Percentiles rank a stretch among this genome's conserved stretches.
Conservation (phyloP, 2,329 filamentous ascomycete species). For the Stenocarpella maydis region DNA sequence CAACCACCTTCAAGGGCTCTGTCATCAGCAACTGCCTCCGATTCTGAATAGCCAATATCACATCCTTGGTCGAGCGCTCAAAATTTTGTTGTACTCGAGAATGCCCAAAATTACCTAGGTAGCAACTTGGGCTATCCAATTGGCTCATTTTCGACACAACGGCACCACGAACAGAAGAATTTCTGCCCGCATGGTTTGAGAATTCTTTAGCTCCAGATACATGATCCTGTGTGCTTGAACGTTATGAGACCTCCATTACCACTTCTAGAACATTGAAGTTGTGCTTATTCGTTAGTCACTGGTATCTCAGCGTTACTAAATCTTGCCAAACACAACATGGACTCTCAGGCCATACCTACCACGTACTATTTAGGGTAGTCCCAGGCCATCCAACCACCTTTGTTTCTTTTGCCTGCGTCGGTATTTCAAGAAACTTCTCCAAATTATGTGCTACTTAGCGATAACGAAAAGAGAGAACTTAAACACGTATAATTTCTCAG, state of each 20-base stretch:
- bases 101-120: background rate
- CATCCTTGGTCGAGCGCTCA: conserved; percentile 7
- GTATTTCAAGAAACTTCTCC: too few species aligned
- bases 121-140: conserved; percentile 1
- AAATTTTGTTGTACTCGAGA: background rate
- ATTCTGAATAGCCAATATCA: conserved; percentile 1
- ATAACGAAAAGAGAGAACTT: too few species aligned
- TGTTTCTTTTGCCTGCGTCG: too few species aligned
- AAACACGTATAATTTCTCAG: too few species aligned
- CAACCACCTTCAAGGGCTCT: background rate
- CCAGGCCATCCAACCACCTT: too few species aligned
- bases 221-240: too few species aligned
- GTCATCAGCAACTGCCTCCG: background rate
- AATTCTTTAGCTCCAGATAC: background rate
- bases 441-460: too few species aligned
- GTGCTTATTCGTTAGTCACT: background rate
- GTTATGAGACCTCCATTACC: background rate
- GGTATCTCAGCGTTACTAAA: background rate
- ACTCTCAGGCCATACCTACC: too few species aligned
- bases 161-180: background rate
- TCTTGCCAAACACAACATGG: too few species aligned
- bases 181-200: background rate
- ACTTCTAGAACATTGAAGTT: background rate
- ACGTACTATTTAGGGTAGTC: too few species aligned
- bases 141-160: background rate